These are phyloP conservation scores for Solanum hybrid DNA, from an alignment of 305 asterid genomes.

Conservation along the genomic window DNA sequence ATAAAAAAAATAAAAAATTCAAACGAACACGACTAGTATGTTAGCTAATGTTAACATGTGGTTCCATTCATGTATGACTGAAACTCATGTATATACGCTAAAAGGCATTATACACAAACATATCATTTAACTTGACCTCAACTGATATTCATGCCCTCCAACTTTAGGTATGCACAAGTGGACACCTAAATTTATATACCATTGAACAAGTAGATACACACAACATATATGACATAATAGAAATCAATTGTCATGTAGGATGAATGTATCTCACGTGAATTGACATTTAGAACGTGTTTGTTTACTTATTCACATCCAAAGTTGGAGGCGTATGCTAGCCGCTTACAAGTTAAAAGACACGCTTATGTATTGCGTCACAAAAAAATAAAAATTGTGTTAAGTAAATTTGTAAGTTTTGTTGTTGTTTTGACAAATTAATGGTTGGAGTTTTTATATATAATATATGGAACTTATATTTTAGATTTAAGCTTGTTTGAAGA, in stretches of 20 bases:
- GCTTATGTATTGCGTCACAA: neutral
- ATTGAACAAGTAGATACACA: neutral
- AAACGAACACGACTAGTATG: neutral
- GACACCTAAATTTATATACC: too few species aligned
- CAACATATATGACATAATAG: neutral
- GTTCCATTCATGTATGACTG: neutral
- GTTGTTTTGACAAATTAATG: neutral
- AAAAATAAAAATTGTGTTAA: neutral
- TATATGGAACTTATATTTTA: neutral
- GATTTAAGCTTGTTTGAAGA: neutral
- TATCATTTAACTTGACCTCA: neutral
- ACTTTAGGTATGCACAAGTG: neutral
- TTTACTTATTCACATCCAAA: neutral
- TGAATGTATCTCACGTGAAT: neutral
- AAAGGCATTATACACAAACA: neutral
- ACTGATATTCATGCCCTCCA: too few species aligned
- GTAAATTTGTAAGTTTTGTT: neutral
- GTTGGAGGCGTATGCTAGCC: neutral
- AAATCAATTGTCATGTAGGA: neutral
- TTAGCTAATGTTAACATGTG: neutral
- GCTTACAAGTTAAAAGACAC: neutral
- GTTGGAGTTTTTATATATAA: neutral
- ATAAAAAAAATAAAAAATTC: neutral
- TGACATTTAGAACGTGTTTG: neutral
- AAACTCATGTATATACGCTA: neutral